phyloP scores from a whole-genome alignment of 495 filamentous ascomycete genomes.

The Penicillium lividum region DNA sequence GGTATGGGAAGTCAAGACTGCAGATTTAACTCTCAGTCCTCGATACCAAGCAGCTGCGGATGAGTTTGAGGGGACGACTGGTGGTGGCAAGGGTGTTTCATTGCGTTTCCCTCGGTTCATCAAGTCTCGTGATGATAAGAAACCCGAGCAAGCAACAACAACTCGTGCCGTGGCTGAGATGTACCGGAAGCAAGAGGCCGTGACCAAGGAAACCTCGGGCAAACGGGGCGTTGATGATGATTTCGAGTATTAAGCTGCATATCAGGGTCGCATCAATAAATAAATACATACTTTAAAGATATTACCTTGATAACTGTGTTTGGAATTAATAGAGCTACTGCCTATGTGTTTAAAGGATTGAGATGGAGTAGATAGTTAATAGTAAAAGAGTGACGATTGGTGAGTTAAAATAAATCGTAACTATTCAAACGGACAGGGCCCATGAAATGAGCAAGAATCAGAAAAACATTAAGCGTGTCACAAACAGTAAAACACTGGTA shows the following conservation, averaged over 20 bases:
- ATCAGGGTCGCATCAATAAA: no score
- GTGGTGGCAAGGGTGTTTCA: slow-evolving; percentile 80
- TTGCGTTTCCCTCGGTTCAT: slow-evolving; percentile 92
- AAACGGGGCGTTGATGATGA: slow-evolving; percentile 92
- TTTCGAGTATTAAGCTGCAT: slow-evolving; percentile 78
- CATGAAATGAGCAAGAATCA: slow-evolving; percentile 1
- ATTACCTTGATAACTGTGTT: no score
- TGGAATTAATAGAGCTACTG: no score
- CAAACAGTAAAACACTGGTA: slow-evolving; percentile 6
- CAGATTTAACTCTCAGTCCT: slow-evolving; percentile 89
- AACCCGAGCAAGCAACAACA: slow-evolving; percentile 84
- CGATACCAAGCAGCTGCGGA: slow-evolving; percentile 81
- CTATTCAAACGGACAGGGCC: slow-evolving; percentile 1
- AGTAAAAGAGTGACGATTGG: slow-evolving; percentile 30
- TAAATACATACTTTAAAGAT: no score
- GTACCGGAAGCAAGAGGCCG: slow-evolving; percentile 92
- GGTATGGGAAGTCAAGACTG: slow-evolving; percentile 98
- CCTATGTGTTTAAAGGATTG: not conserved
- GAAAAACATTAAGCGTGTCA: slow-evolving; percentile 3
- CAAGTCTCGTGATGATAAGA: slow-evolving; percentile 88
- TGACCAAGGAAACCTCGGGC: slow-evolving; percentile 60
- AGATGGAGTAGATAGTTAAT: not conserved
- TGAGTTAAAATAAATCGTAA: slow-evolving; percentile 23
- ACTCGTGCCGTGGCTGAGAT: slow-evolving; percentile 87
- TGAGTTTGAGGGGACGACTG: slow-evolving; percentile 53